Evolutionary conservation across 306 rosid species (phyloP).

Genomic region (Gastrolobium villosum): DNA sequence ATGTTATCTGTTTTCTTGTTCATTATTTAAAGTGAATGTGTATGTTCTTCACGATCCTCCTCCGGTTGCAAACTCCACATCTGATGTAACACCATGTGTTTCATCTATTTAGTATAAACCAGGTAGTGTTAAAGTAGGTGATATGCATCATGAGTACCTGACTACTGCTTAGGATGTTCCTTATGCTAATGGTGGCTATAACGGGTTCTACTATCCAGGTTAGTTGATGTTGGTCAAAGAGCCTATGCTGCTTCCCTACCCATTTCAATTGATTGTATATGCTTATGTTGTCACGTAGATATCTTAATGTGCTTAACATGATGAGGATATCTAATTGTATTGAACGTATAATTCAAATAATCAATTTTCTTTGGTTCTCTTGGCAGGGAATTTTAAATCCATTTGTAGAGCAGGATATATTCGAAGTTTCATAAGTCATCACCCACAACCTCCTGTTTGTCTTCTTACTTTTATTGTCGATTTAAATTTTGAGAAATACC

Average conservation of each 20-base stretch:
- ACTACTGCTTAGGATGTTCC: conserved; percentile 42
- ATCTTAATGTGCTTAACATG: neutral
- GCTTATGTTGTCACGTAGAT: neutral
- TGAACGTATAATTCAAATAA: neutral
- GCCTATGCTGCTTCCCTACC: neutral
- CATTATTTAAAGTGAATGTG: neutral
- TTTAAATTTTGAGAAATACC: neutral
- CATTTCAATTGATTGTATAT: neutral
- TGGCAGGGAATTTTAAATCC: conserved; percentile 49
- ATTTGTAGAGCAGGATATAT: conserved; percentile 27
- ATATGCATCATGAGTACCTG: conserved; percentile 46
- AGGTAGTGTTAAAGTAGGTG: conserved; percentile 43
- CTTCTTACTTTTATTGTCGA: no score
- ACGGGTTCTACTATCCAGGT: conserved; percentile 66
- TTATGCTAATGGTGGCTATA: conserved; percentile 44
- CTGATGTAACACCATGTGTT: conserved; percentile 55
- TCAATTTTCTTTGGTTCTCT: conserved; percentile 19
- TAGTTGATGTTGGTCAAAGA: conserved; percentile 31
- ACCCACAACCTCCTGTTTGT: conserved; percentile 52
- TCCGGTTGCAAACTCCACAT: conserved; percentile 51
- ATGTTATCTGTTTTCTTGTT: neutral
- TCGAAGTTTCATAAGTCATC: conserved; percentile 19
- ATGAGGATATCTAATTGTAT: conserved; percentile 1
- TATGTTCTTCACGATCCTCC: conserved; percentile 43
- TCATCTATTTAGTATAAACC: conserved; percentile 49